Evolutionary conservation across 208 protist genomes (phyloP).

Genomic region (Crithidia fasciculata): DNA sequence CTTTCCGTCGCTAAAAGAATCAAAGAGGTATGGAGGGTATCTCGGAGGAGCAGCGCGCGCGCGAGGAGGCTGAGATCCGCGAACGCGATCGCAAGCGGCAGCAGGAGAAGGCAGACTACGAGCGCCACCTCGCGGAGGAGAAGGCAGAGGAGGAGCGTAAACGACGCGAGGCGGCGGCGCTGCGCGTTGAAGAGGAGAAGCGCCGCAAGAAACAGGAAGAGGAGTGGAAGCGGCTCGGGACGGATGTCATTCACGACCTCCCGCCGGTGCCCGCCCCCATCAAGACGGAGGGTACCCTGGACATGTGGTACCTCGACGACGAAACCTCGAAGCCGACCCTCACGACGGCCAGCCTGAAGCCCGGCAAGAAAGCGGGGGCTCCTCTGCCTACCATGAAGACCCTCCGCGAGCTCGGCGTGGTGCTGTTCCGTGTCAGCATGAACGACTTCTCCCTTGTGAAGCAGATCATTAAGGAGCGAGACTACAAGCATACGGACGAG

Average conservation of each 20-base stretch:
- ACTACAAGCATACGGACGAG: conserved; percentile 93
- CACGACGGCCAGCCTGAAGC: conserved; percentile 74
- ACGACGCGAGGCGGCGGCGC: conserved; percentile 62
- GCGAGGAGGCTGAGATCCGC: conserved; percentile 87
- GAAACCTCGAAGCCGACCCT: conserved; percentile 71
- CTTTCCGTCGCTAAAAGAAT: background rate
- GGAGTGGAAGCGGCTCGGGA: conserved; percentile 85
- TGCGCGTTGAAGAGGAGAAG: conserved; percentile 72
- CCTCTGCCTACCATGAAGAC: conserved; percentile 68
- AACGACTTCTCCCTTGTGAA: conserved; percentile 89
- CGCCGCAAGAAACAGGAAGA: conserved; percentile 68
- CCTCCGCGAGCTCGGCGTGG: conserved; percentile 80
- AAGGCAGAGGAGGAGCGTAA: conserved; percentile 64
- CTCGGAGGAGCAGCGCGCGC: conserved; percentile 53
- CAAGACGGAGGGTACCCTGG: conserved; percentile 45
- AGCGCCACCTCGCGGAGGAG: conserved; percentile 64
- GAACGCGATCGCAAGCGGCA: conserved; percentile 75
- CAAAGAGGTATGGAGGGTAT: conserved; percentile 33
- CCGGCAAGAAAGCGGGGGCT: conserved; percentile 55
- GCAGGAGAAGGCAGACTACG: conserved; percentile 76
- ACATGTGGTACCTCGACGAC: conserved; percentile 91
- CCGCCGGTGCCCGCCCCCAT: conserved; percentile 77
- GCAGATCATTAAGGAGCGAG: conserved; percentile 85
- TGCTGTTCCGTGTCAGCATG: conserved; percentile 80
- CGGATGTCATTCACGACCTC: conserved; percentile 82